Conservation (phyloP, 2,329 filamentous ascomycete species). For the Cadophora gregata region DNA sequence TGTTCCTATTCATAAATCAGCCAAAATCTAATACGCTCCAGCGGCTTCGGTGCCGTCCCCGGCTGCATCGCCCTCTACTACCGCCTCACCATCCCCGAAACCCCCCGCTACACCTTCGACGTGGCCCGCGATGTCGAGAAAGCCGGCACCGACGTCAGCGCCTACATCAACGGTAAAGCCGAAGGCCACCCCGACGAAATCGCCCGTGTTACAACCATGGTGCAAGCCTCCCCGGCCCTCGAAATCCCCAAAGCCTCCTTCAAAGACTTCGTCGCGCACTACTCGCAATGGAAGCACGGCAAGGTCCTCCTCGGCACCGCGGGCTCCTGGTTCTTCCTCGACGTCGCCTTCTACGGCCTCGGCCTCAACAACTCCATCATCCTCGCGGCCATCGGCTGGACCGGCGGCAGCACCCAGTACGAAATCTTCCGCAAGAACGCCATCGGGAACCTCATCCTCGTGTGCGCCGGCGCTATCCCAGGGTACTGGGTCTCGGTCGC, state of each 20-base stretch:
- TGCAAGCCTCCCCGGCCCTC: constrained; percentile 51
- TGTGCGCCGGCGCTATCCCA: constrained; percentile 79
- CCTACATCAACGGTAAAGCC: constrained; percentile 71
- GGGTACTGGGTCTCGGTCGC: constrained; percentile 82
- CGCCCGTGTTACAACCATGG: constrained; percentile 58
- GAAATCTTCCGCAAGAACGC: constrained; percentile 75
- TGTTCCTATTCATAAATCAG: constrained; percentile 36
- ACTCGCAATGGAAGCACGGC: constrained; percentile 72
- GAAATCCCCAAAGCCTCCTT: constrained; percentile 73
- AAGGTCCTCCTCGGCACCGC: constrained; percentile 79
- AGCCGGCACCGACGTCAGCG: constrained; percentile 73
- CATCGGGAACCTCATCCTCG: constrained; percentile 75
- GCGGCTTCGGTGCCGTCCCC: constrained; percentile 78
- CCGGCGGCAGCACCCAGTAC: constrained; percentile 68
- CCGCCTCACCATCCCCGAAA: constrained; percentile 84
- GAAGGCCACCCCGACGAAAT: constrained; percentile 72
- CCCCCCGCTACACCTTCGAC: constrained; percentile 87
- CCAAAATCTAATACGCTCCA: neutral
- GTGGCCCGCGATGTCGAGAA: constrained; percentile 76
- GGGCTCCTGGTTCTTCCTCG: constrained; percentile 78
- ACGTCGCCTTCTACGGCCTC: constrained; percentile 64
- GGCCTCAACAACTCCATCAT: constrained; percentile 78
- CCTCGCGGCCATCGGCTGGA: constrained; percentile 75
- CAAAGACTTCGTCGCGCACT: constrained; percentile 73
- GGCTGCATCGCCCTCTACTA: constrained; percentile 84